Evolutionary conservation across 2,329 filamentous ascomycete species (phyloP), one percentile per base, ranked within the genome.

Genomic region (Onygena corvina): DNA sequence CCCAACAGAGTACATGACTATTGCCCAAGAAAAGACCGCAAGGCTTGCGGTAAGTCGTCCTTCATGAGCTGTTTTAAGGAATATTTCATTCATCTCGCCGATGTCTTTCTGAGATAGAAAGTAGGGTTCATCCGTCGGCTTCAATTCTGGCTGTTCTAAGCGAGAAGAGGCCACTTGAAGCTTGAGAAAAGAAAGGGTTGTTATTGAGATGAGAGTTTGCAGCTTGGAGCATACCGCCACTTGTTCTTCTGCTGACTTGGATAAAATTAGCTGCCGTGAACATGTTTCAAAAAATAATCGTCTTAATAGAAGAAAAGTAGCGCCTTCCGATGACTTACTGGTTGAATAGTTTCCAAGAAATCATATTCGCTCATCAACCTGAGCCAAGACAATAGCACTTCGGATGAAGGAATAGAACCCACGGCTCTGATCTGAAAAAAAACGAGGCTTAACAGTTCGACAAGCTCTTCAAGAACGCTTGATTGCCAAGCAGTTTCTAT

Each of bases 1-100:
- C 56, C 79, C 78, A 68, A 92, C 79, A 21, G 76, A 74, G 58
- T 84, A 77, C 7, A 89, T 71, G 21, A 94, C 76, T 44, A 90
- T 71, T 3, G 82, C 80, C 89, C 89, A 96, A 2, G 84, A 79
- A 56, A 93, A 84, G 16, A 86, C 76, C 14, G 85, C 79, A 1
- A 86, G 86, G 49, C 78, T 80, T 16, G 84, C 84, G 30, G 78
- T 77, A 31, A 73, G 70, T n/a, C 77, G 71, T 12, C 75, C 75
- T 16, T 67, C 61, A 23, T 72, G 72, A 9, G 79, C 75, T 5
- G 80, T 77, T 49, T 72, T 70, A 20, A 82, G 67, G 29, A 94
- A 73, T n/a, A 83, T 76, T 47, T 76, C 76, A 57, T 90, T 86
- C 11, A 94, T 76, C 48, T 81, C 76, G 45, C 78, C 75, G n/a